Evolutionary conservation across 140 eudicot species (phyloP).

Genomic region (Flaveria floridana): DNA sequence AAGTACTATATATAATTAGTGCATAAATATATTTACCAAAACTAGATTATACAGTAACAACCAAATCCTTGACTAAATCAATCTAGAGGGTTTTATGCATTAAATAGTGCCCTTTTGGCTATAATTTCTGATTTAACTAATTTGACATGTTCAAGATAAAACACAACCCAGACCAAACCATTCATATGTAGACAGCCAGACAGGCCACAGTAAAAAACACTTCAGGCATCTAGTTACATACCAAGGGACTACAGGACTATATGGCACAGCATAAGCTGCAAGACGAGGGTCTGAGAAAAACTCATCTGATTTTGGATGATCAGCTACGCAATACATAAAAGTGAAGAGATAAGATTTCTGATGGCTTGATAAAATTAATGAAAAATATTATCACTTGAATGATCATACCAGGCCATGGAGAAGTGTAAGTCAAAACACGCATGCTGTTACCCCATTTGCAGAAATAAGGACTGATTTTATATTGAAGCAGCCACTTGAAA

Average conservation of each 20-base stretch:
- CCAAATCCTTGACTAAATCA: neutral
- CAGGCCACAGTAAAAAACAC: neutral
- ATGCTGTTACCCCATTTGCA: constrained; percentile 98
- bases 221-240: constrained; percentile 32
- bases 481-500: constrained; percentile 90
- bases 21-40: neutral
- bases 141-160: neutral
- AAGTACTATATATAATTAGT: neutral
- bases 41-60: neutral
- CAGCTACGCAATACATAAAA: constrained; percentile 50
- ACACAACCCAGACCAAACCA: neutral
- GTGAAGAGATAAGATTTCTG: neutral
- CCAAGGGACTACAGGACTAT: constrained; percentile 80
- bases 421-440: constrained; percentile 93
- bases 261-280: constrained; percentile 99
- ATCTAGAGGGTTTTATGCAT: neutral
- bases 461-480: constrained; percentile 85
- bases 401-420: constrained; percentile 92
- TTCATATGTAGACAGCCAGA: neutral
- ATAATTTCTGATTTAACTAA: neutral
- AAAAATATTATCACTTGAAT: constrained; percentile 3
- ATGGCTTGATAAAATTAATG: neutral
- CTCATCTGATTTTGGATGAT: constrained; percentile 96
- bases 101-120: neutral
- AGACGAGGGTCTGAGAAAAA: constrained; percentile 87